Evolutionary conservation across 1,284 basidiomycete species (phyloP), one percentile per base, ranked within the genome.

Genomic region (Trametes versicolor): DNA sequence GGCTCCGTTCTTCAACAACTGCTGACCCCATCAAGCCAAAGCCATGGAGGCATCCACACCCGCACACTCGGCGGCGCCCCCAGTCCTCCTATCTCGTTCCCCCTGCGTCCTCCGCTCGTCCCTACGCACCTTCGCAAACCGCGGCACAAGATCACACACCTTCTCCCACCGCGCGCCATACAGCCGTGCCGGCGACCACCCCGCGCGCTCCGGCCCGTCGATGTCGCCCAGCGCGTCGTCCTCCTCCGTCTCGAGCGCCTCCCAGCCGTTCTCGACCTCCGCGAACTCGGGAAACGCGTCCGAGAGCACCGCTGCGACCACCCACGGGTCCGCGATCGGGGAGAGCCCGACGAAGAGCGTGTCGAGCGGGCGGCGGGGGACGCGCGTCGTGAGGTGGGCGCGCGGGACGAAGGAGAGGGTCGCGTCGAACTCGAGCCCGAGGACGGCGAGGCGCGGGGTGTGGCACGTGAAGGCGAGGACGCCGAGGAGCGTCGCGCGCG

Each of bases 251-350:
- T 19, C 19, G 17, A 43, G 17, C 41, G 6, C 9, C 41, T 17
- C 17, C 15, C 41, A 43, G 13, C 41, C 13, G 41, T 19, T 4
- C 13, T 43, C 41, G 13, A 43, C 19, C 15, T 43, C 41, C 17
- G 15, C 19, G 1, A 43, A 3, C 17, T 4, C 17, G 15, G 41
- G 56, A 23, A 58, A 58, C 21, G 32, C 34, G 32, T 58, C 27
- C 27, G 56, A 32, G 3, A 58, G 43, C 21, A 45, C 12, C 15
- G 55, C 39, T 3, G 55, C 55, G 45, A 57, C 55, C 17, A 15
- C 41, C 25, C 17, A n/a, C 39, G 39, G 55, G 32, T 57, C 39
- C 2, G 19, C 39, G 39, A 57, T 57, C 8, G 41, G 45, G 25
- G 55, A 57, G 4, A 43, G 21, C 15, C 41, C 55, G 7, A 57